phyloP scores from a whole-genome alignment of 371 early-diverging fungal genomes.

The Sporodiniella umbellata region DNA sequence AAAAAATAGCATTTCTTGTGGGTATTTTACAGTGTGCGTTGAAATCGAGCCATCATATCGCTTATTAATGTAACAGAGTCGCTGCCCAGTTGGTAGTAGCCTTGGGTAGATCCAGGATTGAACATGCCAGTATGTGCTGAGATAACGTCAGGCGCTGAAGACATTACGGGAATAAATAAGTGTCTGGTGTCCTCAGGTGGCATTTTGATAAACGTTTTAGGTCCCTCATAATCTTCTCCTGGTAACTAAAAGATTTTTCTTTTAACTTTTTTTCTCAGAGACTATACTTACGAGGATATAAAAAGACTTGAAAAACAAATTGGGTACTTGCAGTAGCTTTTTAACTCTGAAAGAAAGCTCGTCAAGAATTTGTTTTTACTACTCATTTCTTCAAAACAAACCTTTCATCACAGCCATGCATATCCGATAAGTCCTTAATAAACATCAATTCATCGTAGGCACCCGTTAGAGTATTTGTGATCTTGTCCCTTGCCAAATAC shows the following conservation, averaged over 20 bases:
- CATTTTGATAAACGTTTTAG: constrained; percentile 48
- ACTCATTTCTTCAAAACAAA: constrained; percentile 7
- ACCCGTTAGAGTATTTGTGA: constrained; percentile 33
- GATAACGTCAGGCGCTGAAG: constrained; percentile 32
- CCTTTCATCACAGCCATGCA: constrained; percentile 32
- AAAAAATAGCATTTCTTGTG: constrained; percentile 1
- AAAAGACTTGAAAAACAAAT: constrained; percentile 52
- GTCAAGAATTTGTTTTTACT: neutral
- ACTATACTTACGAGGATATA: constrained; percentile 39
- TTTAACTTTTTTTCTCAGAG: too few relatives aligned
- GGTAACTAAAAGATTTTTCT: constrained; percentile 1
- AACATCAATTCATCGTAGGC: constrained; percentile 54
- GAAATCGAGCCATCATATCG: constrained; percentile 40
- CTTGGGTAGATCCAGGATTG: constrained; percentile 42
- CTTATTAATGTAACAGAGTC: constrained; percentile 42
- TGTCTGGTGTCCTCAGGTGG: constrained; percentile 37
- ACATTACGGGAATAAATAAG: constrained; percentile 30
- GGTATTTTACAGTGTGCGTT: too few relatives aligned
- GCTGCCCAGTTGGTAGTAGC: constrained; percentile 50
- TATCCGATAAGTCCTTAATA: constrained; percentile 38
- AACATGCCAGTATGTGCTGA: constrained; percentile 59
- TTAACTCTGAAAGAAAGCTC: constrained; percentile 35
- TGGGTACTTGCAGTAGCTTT: constrained; percentile 29
- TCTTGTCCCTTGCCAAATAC: constrained; percentile 38
- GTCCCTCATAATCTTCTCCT: constrained; percentile 4